Evolutionary conservation across 2,329 filamentous ascomycete genomes (phyloP).

Genomic region (Pseudovirgaria hyperparasitica): DNA sequence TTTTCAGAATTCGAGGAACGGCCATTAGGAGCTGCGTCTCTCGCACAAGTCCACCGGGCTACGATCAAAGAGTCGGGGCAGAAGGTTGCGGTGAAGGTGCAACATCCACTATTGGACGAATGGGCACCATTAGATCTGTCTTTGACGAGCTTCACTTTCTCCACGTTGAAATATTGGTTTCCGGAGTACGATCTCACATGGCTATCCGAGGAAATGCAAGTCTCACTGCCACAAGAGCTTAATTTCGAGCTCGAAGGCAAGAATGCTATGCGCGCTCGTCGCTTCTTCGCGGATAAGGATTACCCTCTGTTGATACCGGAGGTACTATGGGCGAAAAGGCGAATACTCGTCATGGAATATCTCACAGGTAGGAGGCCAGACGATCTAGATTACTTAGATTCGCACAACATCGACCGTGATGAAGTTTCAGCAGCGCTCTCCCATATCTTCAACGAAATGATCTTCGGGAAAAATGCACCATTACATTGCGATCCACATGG

Average conservation of each 20-base stretch:
- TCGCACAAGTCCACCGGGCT: conserved; percentile 89
- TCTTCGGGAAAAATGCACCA: conserved; percentile 79
- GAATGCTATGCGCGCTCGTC: conserved; percentile 68
- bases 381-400: conserved; percentile 76
- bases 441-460: conserved; percentile 98
- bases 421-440: conserved; percentile 87
- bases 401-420: conserved; percentile 78
- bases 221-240: conserved; percentile 79
- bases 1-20: conserved; percentile 72
- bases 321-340: conserved; percentile 76
- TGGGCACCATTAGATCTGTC: conserved; percentile 83
- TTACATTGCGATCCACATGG: conserved; percentile 96
- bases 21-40: conserved; percentile 83
- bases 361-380: conserved; percentile 78
- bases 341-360: conserved; percentile 92
- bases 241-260: conserved; percentile 77
- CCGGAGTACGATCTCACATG: conserved; percentile 96
- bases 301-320: conserved; percentile 80
- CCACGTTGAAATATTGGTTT: conserved; percentile 81
- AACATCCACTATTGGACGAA: conserved; percentile 79
- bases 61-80: conserved; percentile 70
- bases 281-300: conserved; percentile 64
- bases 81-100: conserved; percentile 90
- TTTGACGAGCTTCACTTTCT: conserved; percentile 80
- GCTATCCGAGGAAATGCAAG: conserved; percentile 86